These are phyloP conservation scores for Saitozyma podzolica DNA, from an alignment of 768 basidiomycete species.

Conservation along the genomic window DNA sequence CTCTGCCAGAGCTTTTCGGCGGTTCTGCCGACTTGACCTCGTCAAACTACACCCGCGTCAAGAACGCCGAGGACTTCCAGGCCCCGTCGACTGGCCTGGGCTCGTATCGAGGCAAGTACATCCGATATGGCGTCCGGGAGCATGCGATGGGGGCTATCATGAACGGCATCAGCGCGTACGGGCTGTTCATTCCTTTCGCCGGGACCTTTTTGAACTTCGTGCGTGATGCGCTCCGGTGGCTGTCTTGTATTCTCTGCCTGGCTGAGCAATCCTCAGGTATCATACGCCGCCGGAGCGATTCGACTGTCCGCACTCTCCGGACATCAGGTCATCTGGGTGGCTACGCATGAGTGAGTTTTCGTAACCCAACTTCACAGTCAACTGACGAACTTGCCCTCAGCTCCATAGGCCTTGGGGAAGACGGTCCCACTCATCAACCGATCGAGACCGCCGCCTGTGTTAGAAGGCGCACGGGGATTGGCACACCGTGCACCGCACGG, in stretches of 20 bases:
- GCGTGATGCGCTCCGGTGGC: background rate
- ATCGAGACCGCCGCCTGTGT: too few species aligned
- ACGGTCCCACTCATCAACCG: too few species aligned
- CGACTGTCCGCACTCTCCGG: slow-evolving; percentile 51
- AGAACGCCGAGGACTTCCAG: slow-evolving; percentile 74
- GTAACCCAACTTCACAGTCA: too few species aligned
- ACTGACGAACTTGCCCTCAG: too few species aligned
- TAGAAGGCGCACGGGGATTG: too few species aligned
- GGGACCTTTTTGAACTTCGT: slow-evolving; percentile 95
- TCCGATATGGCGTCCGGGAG: slow-evolving; percentile 95
- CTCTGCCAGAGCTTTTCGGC: slow-evolving; percentile 76
- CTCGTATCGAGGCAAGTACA: slow-evolving; percentile 78
- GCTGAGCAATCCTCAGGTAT: slow-evolving; percentile 34
- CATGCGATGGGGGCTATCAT: slow-evolving; percentile 95
- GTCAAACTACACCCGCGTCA: slow-evolving; percentile 75
- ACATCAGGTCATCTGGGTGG: slow-evolving; percentile 2
- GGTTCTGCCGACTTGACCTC: slow-evolving; percentile 91
- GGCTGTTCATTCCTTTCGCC: slow-evolving; percentile 82
- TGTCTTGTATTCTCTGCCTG: too few species aligned
- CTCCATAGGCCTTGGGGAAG: too few species aligned
- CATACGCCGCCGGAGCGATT: slow-evolving; percentile 88
- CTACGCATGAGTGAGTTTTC: slow-evolving; percentile 1
- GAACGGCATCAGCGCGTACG: slow-evolving; percentile 86
- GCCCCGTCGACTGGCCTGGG: slow-evolving; percentile 80
- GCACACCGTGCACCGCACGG: too few species aligned